Conservation (phyloP, 768 basidiomycete species). For the Lentinus brumalis region DNA sequence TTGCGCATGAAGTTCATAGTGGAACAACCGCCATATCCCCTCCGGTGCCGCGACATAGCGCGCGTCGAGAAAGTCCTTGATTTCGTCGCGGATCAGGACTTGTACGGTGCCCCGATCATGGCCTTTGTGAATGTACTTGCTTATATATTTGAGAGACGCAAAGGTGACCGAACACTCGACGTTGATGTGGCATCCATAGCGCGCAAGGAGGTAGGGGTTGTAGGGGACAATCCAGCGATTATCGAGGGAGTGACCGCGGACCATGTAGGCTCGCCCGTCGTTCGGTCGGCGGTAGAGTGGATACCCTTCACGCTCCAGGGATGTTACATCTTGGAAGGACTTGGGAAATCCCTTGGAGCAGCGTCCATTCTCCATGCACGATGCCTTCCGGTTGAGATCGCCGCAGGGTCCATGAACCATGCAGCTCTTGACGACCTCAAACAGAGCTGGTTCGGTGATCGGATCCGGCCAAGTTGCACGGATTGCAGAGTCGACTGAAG, state of each 20-base stretch:
- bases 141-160: conserved; percentile 45
- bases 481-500: conserved; percentile 43
- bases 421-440: conserved; percentile 38
- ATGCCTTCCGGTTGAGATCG: conserved; percentile 30
- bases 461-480: conserved; percentile 47
- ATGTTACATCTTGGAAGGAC: conserved; percentile 36
- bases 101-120: conserved; percentile 41
- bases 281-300: conserved; percentile 38
- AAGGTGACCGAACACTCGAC: conserved; percentile 44
- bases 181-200: conserved; percentile 54
- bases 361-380: conserved; percentile 43
- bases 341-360: conserved; percentile 52
- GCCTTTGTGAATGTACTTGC: conserved; percentile 55
- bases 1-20: conserved; percentile 34
- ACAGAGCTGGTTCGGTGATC: conserved; percentile 39
- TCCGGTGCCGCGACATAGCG: conserved; percentile 42
- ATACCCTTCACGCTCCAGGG: conserved; percentile 42
- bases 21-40: conserved; percentile 38
- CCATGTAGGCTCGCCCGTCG: conserved; percentile 32
- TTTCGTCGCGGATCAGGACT: conserved; percentile 35
- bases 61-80: conserved; percentile 37
- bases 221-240: conserved; percentile 49
- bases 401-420: conserved; percentile 58
- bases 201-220: conserved; percentile 34
- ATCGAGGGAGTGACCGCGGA: conserved; percentile 27